Evolutionary conservation across 352 stramenopile genomes (phyloP).

Genomic region (Globisporangium spinosum): DNA sequence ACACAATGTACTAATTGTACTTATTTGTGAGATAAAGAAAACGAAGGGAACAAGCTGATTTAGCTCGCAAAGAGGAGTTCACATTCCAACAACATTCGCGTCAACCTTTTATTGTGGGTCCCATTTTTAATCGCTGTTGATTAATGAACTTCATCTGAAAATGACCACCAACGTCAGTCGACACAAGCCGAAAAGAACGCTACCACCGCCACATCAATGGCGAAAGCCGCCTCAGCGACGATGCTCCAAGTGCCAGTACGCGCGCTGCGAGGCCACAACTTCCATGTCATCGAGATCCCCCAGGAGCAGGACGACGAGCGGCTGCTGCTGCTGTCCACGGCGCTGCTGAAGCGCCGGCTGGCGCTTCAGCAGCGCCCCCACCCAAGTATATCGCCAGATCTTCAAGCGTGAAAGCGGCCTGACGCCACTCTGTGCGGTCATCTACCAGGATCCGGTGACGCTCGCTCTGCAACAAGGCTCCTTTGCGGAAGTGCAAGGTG

Average conservation of each 20-base stretch:
- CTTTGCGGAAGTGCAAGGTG: background rate
- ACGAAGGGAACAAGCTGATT: too few relatives aligned
- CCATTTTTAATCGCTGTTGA: too few relatives aligned
- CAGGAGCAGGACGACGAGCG: background rate
- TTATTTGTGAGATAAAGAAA: too few relatives aligned
- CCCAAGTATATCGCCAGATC: background rate
- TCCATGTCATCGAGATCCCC: background rate
- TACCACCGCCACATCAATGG: background rate
- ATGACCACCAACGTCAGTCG: background rate
- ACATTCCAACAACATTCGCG: too few relatives aligned
- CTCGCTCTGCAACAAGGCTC: background rate
- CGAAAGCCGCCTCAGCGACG: background rate
- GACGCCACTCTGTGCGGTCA: background rate
- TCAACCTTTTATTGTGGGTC: too few relatives aligned
- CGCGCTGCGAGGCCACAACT: background rate
- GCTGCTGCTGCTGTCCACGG: background rate
- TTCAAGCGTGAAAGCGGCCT: background rate
- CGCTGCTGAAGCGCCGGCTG: background rate
- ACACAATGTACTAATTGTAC: too few relatives aligned
- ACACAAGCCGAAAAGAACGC: background rate
- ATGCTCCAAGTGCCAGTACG: background rate
- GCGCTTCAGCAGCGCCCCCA: background rate
- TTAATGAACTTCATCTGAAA: background rate
- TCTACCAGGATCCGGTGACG: background rate
- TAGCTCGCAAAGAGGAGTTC: too few relatives aligned